Percentiles rank a stretch among this genome's conserved stretches.
phyloP scores from a whole-genome alignment of 768 basidiomycete species.

The Boletus vinaceobasis region DNA sequence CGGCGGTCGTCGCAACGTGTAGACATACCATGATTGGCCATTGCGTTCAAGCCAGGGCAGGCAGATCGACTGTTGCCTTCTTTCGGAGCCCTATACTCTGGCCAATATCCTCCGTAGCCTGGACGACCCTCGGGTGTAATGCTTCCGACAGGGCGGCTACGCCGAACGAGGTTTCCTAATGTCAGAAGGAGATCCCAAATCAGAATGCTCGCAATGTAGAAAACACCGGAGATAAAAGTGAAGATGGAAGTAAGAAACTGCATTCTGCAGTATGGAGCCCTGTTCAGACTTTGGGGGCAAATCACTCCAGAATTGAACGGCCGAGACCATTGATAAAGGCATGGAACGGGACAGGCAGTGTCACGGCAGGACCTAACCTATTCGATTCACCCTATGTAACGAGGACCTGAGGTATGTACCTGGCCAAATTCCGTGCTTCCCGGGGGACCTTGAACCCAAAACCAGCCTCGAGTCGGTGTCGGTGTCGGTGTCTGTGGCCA shows the following conservation, averaged over 20 bases:
- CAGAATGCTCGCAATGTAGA: neutral
- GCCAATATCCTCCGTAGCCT: conserved; percentile 63
- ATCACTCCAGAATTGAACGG: neutral
- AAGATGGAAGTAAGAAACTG: conserved; percentile 1
- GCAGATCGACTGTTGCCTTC: conserved; percentile 65
- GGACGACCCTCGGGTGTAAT: conserved; percentile 52
- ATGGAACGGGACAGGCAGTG: too few relatives aligned
- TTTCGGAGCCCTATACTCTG: conserved; percentile 55
- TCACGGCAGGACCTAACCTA: too few relatives aligned
- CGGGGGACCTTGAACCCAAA: too few relatives aligned
- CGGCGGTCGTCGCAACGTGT: conserved; percentile 41
- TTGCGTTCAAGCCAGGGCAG: conserved; percentile 71
- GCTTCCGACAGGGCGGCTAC: conserved; percentile 40
- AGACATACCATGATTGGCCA: conserved; percentile 73
- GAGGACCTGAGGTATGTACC: too few relatives aligned
- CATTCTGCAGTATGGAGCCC: conserved; percentile 5
- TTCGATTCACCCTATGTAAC: too few relatives aligned
- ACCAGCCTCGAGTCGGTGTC: too few relatives aligned
- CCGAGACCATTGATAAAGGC: conserved; percentile 6
- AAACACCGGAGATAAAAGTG: neutral
- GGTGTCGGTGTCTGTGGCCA: too few relatives aligned
- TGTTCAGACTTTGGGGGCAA: conserved; percentile 31
- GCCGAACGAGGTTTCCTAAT: conserved; percentile 11
- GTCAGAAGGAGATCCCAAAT: conserved; percentile 15
- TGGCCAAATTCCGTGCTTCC: too few relatives aligned